Conservation (phyloP, 129 eudicot species). For the Lonicera japonica region DNA sequence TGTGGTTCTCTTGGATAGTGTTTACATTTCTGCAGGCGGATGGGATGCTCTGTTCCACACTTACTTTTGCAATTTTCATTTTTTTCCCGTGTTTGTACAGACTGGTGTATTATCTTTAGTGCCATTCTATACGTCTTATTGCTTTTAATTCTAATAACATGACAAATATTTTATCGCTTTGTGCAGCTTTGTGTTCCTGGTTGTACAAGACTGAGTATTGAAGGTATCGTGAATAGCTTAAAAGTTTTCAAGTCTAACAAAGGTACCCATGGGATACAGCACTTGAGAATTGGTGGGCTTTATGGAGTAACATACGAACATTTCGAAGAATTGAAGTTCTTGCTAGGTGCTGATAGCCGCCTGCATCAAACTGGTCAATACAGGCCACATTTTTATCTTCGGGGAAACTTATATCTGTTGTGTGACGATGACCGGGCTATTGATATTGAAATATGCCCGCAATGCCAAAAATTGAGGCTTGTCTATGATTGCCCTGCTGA, state of each 20-base stretch:
- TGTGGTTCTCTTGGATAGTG: too few relatives aligned
- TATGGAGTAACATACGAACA: slow-evolving; percentile 56
- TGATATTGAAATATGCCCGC: slow-evolving; percentile 75
- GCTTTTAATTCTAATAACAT: too few relatives aligned
- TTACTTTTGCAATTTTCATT: neutral
- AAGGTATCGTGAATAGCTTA: slow-evolving; percentile 46
- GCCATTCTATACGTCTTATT: neutral
- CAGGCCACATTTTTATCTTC: slow-evolving; percentile 51
- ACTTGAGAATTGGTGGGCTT: slow-evolving; percentile 62
- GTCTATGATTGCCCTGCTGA: slow-evolving; percentile 79
- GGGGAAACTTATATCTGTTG: slow-evolving; percentile 36
- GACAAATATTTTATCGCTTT: neutral
- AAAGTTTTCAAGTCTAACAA: slow-evolving; percentile 32
- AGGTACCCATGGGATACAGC: slow-evolving; percentile 45
- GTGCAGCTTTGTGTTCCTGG: slow-evolving; percentile 70
- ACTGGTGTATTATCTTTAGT: neutral
- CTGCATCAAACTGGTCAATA: slow-evolving; percentile 18
- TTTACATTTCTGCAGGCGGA: too few relatives aligned
- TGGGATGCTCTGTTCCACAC: neutral
- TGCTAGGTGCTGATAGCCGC: slow-evolving; percentile 37
- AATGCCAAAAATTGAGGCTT: slow-evolving; percentile 61
- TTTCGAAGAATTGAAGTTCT: slow-evolving; percentile 54
- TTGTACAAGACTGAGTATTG: slow-evolving; percentile 64
- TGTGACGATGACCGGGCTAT: slow-evolving; percentile 77
- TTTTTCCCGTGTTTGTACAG: too few relatives aligned